Base-by-base conservation (phyloP, 176 grass and related monocot genomes). In the Miscanthus lutarioriparius region DNA sequence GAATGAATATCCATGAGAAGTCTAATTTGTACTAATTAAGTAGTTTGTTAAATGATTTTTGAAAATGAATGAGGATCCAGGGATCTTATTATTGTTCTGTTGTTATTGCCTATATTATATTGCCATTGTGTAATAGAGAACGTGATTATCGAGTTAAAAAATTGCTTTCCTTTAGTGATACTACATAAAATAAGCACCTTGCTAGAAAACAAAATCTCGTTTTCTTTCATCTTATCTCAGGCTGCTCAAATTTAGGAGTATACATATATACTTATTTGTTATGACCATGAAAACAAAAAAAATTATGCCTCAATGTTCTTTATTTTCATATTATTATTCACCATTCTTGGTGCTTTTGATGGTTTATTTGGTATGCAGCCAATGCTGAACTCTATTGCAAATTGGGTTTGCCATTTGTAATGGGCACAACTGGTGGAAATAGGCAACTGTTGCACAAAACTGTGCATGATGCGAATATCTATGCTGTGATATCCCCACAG, bases 341-440 rank as follows among this genome's bases (percentile, higher is more conserved):
- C 61, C 49, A 4, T 82, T 82, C 54, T 66, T 83, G 44, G 36
- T 86, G 25, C 26, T 82, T 32, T n/a, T 70, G 25, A 54, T 86
- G 17, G 22, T 82, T 48, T 67, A 10, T 36, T 45, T 86, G 37
- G 5, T 23, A 59, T 87, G 53, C 81, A 97, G 87, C 28, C 26
- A 93, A 98, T 90, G 96, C 93, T 87, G 89, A 92, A 65, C 86
- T 95, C 80, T 98, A 98, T 27, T 93, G 91, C 83, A 93, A 95
- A 88, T 69, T 92, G 66, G 83, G 89, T 38, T 77, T 98, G 80
- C 96, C 93, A 84, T 95, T 95, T 93, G 91, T 98, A 54, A 98
- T 95, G 89, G 96, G 93, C 28, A 98, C 96, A 70, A 98, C 96
- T 2, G 91, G 93, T 78, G 96, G 96, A 58, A 48, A 98, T 71